A percentile compares a stretch with the other conserved stretches of the same genome.
Conservation (phyloP, 257 asterid species). For the Penstemon eatonii region DNA sequence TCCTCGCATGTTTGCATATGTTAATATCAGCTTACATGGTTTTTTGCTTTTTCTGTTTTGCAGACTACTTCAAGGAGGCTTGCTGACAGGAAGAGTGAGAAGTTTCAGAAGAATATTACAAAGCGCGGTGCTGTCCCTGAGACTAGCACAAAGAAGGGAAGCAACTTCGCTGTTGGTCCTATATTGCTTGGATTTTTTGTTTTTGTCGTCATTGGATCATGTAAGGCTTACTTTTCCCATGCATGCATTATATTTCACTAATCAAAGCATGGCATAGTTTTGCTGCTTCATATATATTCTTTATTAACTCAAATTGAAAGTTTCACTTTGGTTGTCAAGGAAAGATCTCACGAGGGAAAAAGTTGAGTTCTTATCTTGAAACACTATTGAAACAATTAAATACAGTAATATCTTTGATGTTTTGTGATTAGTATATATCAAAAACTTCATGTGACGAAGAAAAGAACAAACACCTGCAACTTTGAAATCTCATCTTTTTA, state of each 20-base stretch:
- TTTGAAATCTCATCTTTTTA: too few relatives aligned
- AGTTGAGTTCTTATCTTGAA: not conserved
- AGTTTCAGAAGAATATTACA: slow-evolving; percentile 87
- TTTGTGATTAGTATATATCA: not conserved
- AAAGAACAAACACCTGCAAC: too few relatives aligned
- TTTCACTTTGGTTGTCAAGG: not conserved
- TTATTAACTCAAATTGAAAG: not conserved
- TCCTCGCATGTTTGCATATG: not conserved
- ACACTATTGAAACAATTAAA: not conserved
- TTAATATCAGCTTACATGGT: not conserved
- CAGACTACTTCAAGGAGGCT: slow-evolving; percentile 95
- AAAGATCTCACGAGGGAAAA: not conserved
- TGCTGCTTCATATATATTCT: not conserved
- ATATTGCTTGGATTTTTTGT: slow-evolving; percentile 86
- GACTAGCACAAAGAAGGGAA: slow-evolving; percentile 74
- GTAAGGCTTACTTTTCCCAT: slow-evolving; percentile 42
- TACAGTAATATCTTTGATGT: not conserved
- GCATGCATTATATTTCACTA: not conserved
- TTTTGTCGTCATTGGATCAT: slow-evolving; percentile 93
- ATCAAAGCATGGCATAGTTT: not conserved
- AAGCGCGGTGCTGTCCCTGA: slow-evolving; percentile 83
- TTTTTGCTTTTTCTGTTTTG: not conserved
- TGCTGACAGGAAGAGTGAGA: slow-evolving; percentile 84
- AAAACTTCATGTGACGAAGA: not conserved
- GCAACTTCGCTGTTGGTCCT: slow-evolving; percentile 82